Percentiles rank a stretch among this genome's conserved stretches.
phyloP scores from a whole-genome alignment of 305 asterid genomes.

The Rubia balearica region DNA sequence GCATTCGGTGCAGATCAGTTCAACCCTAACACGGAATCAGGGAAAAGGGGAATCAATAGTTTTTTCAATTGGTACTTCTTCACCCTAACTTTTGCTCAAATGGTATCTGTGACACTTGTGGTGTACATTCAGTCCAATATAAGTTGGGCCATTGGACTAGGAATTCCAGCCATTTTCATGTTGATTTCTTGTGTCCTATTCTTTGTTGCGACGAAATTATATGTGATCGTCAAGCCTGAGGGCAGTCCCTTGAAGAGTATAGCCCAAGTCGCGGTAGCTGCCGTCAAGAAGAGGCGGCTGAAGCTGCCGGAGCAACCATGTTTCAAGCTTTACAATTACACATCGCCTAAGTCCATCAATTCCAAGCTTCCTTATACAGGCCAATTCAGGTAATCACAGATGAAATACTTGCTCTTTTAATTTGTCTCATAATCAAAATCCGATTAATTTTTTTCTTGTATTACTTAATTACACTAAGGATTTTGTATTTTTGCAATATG shows the following conservation, averaged over 20 bases:
- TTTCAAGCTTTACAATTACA: slow-evolving; percentile 8
- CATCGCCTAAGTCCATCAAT: slow-evolving; percentile 20
- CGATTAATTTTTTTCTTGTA: background rate
- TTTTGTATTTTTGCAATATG: no score
- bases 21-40: slow-evolving; percentile 48
- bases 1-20: slow-evolving; percentile 87
- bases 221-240: slow-evolving; percentile 57
- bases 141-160: slow-evolving; percentile 61
- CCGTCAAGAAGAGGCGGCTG: slow-evolving; percentile 45
- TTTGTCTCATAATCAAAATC: background rate
- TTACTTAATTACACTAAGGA: background rate
- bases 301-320: slow-evolving; percentile 16
- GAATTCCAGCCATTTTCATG: slow-evolving; percentile 54
- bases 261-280: slow-evolving; percentile 39
- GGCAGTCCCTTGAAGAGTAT: slow-evolving; percentile 59
- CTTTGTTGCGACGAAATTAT: slow-evolving; percentile 39
- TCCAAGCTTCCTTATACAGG: slow-evolving; percentile 41
- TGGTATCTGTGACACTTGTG: slow-evolving; percentile 45
- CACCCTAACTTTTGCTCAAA: slow-evolving; percentile 45
- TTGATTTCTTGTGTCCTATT: slow-evolving; percentile 34
- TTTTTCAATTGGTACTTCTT: slow-evolving; percentile 85
- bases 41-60: slow-evolving; percentile 54
- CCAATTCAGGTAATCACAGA: slow-evolving; percentile 36
- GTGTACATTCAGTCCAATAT: slow-evolving; percentile 59
- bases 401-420: background rate